Evolutionary conservation across 164 flowering plant genomes (phyloP).

Genomic region (Sedum album): DNA sequence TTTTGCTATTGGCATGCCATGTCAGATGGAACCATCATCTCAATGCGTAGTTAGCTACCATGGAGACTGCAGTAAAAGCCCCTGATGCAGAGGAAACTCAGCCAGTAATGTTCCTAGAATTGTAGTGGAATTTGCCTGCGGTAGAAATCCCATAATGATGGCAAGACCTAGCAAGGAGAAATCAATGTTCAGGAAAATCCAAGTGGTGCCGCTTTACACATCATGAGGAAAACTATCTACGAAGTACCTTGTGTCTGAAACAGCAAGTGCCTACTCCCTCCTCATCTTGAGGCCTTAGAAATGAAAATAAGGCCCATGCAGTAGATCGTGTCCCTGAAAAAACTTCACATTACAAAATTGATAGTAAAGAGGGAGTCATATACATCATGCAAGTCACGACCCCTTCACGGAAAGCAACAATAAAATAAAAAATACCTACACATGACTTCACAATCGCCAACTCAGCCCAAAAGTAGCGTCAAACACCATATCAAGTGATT

Average conservation of each 20-base stretch:
- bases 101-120: too few relatives aligned
- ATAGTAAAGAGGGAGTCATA: too few relatives aligned
- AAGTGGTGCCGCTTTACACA: constrained; percentile 14
- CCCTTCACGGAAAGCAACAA: not conserved
- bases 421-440: constrained; percentile 21
- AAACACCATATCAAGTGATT: constrained; percentile 75
- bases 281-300: constrained; percentile 78
- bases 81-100: too few relatives aligned
- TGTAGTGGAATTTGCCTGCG: too few relatives aligned
- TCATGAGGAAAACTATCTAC: constrained; percentile 9
- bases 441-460: constrained; percentile 81
- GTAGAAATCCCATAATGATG: too few relatives aligned
- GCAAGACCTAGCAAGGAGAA: too few relatives aligned
- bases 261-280: too few relatives aligned
- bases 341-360: constrained; percentile 32
- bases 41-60: too few relatives aligned
- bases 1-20: not conserved
- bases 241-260: too few relatives aligned
- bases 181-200: too few relatives aligned
- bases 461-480: constrained; percentile 87
- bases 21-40: not conserved
- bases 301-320: constrained; percentile 81
- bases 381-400: not conserved
- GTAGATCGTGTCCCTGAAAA: constrained; percentile 96
- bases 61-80: too few relatives aligned